A percentile compares a stretch with the other conserved stretches of the same genome.
Evolutionary conservation across 148 eudicot species (phyloP).

Genomic region (Dysphania ambrosioides): DNA sequence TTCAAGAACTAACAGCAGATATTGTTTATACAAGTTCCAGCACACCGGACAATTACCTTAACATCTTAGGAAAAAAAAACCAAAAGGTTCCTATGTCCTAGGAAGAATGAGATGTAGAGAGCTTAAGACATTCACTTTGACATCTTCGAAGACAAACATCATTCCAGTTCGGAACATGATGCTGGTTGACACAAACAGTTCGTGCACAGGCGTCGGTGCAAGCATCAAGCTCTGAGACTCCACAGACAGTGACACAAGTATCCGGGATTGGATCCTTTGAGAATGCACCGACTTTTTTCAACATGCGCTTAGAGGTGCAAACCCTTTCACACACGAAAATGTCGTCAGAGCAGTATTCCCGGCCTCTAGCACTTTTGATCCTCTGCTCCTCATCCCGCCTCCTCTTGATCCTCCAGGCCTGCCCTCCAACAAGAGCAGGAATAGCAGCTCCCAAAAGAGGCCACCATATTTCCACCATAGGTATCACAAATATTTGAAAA

Average conservation of each 20-base stretch:
- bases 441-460: conserved; percentile 58
- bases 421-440: conserved; percentile 53
- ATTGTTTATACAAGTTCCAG: no score
- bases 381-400: conserved; percentile 58
- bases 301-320: conserved; percentile 63
- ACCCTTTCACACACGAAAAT: conserved; percentile 70
- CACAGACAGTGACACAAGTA: conserved; percentile 63
- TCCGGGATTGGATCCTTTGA: conserved; percentile 65
- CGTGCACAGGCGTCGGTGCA: conserved; percentile 67
- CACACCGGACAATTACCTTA: no score
- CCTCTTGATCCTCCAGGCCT: conserved; percentile 52
- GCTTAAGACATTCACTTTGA: conserved; percentile 54
- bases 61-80: no score
- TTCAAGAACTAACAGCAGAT: no score
- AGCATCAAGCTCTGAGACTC: conserved; percentile 62
- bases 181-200: conserved; percentile 61
- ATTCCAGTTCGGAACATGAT: conserved; percentile 72
- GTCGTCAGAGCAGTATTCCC: conserved; percentile 59
- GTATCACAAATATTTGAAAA: neutral
- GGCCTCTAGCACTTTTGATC: conserved; percentile 46
- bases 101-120: conserved; percentile 42
- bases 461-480: conserved; percentile 71
- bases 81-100: conserved; percentile 19
- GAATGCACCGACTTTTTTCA: conserved; percentile 62
- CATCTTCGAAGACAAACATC: conserved; percentile 57